Evolutionary conservation across 768 basidiomycete genomes (phyloP).

Genomic region (Leucosporidium scottii): DNA sequence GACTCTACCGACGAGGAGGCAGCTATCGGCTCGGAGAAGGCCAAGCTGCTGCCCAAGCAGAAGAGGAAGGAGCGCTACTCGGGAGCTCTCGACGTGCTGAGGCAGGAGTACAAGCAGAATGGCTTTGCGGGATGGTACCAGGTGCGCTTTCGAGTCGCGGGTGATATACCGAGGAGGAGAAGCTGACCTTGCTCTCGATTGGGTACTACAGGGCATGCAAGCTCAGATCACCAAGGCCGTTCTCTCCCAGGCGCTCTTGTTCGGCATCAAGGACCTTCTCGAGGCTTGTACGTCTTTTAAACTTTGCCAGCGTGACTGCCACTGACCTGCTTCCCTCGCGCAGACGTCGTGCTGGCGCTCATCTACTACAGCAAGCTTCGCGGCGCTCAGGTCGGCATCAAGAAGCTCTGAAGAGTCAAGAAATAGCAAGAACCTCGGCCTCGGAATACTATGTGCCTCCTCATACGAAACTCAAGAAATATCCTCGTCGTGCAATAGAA

Average conservation of each 20-base stretch:
- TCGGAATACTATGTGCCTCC: too few species aligned
- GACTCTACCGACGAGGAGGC: conserved; percentile 44
- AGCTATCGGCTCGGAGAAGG: conserved; percentile 1
- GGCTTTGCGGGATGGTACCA: conserved; percentile 94
- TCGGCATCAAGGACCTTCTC: conserved; percentile 96
- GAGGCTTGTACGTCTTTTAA: conserved; percentile 46
- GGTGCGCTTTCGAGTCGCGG: conserved; percentile 48
- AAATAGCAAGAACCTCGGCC: too few species aligned
- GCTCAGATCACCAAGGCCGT: conserved; percentile 96
- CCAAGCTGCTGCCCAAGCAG: conserved; percentile 17
- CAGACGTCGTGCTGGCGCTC: conserved; percentile 28
- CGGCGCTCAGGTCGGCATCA: conserved; percentile 21
- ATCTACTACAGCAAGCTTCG: conserved; percentile 15
- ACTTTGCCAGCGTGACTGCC: not conserved
- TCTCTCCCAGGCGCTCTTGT: conserved; percentile 85
- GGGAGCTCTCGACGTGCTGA: conserved; percentile 71
- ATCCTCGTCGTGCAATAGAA: too few species aligned
- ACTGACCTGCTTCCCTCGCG: not conserved
- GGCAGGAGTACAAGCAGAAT: conserved; percentile 62
- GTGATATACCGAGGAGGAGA: not conserved
- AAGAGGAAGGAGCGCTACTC: conserved; percentile 48
- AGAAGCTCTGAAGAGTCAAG: not conserved
- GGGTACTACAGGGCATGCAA: conserved; percentile 69
- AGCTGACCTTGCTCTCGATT: not conserved
- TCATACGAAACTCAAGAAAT: too few species aligned